phyloP scores from a whole-genome alignment of 2,329 filamentous ascomycete species.

The Trichophyton rubrum region DNA sequence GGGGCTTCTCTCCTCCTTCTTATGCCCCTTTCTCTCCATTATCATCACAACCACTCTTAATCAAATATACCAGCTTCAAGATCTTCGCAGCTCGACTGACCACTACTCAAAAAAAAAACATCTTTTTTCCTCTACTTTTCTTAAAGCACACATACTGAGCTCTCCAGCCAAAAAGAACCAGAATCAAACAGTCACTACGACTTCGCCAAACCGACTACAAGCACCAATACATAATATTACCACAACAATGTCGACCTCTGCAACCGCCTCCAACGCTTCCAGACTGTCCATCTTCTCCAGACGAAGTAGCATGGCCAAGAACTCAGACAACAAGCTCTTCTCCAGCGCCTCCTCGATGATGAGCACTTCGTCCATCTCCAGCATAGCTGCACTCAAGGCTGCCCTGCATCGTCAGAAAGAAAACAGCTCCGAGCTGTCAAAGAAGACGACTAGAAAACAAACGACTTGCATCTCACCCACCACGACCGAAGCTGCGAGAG shows the following conservation, averaged over 20 bases:
- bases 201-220: neutral
- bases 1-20: slow-evolving; percentile 3
- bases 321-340: neutral
- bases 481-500: slow-evolving; percentile 8
- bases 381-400: slow-evolving; percentile 7
- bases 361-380: slow-evolving; percentile 6
- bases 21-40: neutral
- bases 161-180: neutral
- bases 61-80: neutral
- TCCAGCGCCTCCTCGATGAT: slow-evolving; percentile 5
- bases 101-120: neutral
- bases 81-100: neutral
- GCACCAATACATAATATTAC: neutral
- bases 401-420: neutral
- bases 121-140: neutral
- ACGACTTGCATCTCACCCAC: neutral
- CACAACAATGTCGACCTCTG: neutral
- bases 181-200: neutral
- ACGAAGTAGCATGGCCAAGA: neutral
- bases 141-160: neutral
- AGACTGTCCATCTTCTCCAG: slow-evolving; percentile 1
- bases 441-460: neutral
- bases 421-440: neutral
- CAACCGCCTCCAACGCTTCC: neutral
- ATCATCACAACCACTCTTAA: neutral